Evolutionary conservation across 148 eudicot genomes (phyloP).

Genomic region (Vaccinium corymbosum): DNA sequence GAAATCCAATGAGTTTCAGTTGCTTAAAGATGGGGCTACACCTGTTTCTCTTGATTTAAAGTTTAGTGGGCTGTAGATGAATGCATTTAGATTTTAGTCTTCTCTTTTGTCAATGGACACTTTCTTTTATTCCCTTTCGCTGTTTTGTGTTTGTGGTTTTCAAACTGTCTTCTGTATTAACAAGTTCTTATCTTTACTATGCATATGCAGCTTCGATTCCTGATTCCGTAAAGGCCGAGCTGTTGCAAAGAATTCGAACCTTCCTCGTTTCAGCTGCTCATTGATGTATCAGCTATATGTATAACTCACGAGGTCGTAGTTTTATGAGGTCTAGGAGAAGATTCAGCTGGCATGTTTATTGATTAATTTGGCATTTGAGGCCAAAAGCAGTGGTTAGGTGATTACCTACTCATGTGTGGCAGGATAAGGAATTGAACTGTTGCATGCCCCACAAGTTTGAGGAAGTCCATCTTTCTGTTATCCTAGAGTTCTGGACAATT

Average conservation of each 20-base stretch:
- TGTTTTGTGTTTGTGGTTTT: background rate
- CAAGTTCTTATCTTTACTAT: background rate
- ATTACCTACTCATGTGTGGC: background rate
- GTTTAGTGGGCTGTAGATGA: background rate
- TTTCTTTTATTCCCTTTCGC: background rate
- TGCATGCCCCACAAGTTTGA: conserved; percentile 1
- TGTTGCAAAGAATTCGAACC: conserved; percentile 61
- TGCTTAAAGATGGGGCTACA: background rate
- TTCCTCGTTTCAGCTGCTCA: conserved; percentile 59
- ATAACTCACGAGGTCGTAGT: background rate
- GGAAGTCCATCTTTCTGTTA: background rate
- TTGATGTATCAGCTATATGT: conserved; percentile 21
- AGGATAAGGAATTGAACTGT: background rate
- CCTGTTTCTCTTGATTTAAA: conserved; percentile 3
- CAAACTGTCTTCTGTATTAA: background rate
- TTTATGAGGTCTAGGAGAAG: background rate
- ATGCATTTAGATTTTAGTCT: background rate
- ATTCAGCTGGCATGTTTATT: background rate
- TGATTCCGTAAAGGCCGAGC: conserved; percentile 63
- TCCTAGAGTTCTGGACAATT: background rate
- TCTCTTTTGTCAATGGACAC: background rate
- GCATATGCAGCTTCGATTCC: conserved; percentile 58
- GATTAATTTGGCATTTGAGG: background rate
- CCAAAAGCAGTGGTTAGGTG: background rate
- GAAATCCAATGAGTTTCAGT: background rate